These are phyloP conservation scores for Tricholoma matsutake DNA, from an alignment of 768 basidiomycete species.

Conservation along the genomic window DNA sequence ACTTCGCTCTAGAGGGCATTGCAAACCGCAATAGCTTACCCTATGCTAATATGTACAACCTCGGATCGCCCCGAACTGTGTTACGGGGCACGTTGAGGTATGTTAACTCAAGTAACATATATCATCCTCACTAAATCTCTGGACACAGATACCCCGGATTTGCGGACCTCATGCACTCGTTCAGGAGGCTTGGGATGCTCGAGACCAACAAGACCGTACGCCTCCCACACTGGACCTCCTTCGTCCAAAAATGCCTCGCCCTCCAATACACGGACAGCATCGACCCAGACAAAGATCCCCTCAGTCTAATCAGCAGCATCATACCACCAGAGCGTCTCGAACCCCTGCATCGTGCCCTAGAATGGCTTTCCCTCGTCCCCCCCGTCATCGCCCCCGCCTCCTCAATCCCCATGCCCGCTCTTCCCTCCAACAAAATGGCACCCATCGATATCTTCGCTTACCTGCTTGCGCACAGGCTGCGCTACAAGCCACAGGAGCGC, in stretches of 20 bases:
- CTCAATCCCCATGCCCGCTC: slow-evolving; percentile 31
- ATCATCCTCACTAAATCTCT: not conserved
- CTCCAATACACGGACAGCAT: slow-evolving; percentile 14
- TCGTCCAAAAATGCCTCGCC: slow-evolving; percentile 28
- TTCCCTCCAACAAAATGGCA: slow-evolving; percentile 40
- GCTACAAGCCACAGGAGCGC: slow-evolving; percentile 66
- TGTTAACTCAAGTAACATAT: slow-evolving; percentile 4
- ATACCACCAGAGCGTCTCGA: slow-evolving; percentile 20
- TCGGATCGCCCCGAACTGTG: slow-evolving; percentile 53
- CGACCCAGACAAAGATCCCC: slow-evolving; percentile 7
- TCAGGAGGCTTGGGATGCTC: slow-evolving; percentile 69
- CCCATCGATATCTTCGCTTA: slow-evolving; percentile 76
- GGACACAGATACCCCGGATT: slow-evolving; percentile 78
- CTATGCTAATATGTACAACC: slow-evolving; percentile 65
- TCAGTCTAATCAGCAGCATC: slow-evolving; percentile 18
- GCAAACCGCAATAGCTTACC: slow-evolving; percentile 81
- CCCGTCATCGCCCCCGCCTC: slow-evolving; percentile 10
- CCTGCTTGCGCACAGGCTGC: slow-evolving; percentile 67
- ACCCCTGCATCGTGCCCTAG: slow-evolving; percentile 38
- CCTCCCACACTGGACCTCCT: slow-evolving; percentile 37
- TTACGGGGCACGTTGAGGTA: slow-evolving; percentile 85
- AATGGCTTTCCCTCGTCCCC: slow-evolving; percentile 43
- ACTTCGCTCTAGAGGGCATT: slow-evolving; percentile 73
- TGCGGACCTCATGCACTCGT: slow-evolving; percentile 65
- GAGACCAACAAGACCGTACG: slow-evolving; percentile 36